Evolutionary conservation across 208 protist species (phyloP), one percentile per base, ranked within the genome.

Genomic region (Leishmania tarentolae): DNA sequence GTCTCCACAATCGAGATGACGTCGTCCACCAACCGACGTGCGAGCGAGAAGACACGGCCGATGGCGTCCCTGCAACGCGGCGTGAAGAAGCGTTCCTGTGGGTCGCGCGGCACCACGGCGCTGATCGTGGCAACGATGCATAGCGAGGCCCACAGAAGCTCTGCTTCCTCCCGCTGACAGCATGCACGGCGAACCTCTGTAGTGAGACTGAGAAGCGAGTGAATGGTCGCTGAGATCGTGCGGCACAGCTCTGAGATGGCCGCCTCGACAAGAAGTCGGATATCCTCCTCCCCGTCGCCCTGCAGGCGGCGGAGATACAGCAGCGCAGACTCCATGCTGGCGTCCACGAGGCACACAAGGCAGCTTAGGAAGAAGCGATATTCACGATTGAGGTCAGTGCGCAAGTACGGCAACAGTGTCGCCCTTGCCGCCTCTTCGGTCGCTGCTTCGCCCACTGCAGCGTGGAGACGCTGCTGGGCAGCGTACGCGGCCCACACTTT

Each of bases 141-240:
- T 28, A 95, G 83, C 68, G 84, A 84, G 3, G 86, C 65, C 91
- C 89, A 92, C 53, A 93, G 75, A 79, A 93, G 73, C 77, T 89
- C 83, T 8, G 88, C 81, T 19, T 76, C 72, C 59, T 92, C 89
- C 13, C 57, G 73, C 28, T 44, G 44, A 68, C 86, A 92, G 47
- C 81, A 81, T 37, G 75, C 50, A 21, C 24, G 61, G 15, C 80
- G 82, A 53, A 80, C 75, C 65, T 84, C 78, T 24, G 35, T n/a
- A 17, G 86, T 66, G 42, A 88, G 72, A 11, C 56, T 59, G 17
- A 90, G 78, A 59, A 92, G 28, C 21, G 86, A 40, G n/a, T 79
- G 81, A 15, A 91, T 63, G 71, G 71, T 86, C 19, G 78, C 87
- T 13, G 83, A 47, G 6, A 93, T 75, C 17, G 89, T 79, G 24